These are phyloP conservation scores for Penicillium sp. DNA, from an alignment of 2,329 filamentous ascomycete genomes.

Conservation along the genomic window DNA sequence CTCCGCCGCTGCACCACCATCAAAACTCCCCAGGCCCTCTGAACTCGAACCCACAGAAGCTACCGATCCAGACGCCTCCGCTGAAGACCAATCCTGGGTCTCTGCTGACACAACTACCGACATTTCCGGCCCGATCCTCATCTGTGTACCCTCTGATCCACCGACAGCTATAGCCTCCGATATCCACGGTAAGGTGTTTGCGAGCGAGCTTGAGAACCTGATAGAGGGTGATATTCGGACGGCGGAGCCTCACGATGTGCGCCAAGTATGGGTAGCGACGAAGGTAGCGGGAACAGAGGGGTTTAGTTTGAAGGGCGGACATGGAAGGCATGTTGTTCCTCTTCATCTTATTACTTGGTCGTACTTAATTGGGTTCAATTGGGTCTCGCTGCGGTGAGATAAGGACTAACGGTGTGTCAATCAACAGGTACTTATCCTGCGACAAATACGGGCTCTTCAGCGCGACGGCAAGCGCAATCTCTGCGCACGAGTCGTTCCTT, in stretches of 20 bases:
- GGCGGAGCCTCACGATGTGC: slow-evolving; percentile 92
- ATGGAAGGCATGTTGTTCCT: slow-evolving; percentile 68
- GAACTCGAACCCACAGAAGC: not conserved
- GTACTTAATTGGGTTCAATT: not conserved
- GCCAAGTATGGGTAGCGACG: slow-evolving; percentile 94
- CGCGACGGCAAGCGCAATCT: slow-evolving; percentile 80
- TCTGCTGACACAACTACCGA: slow-evolving; percentile 76
- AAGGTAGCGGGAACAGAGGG: slow-evolving; percentile 79
- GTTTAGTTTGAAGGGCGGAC: slow-evolving; percentile 86
- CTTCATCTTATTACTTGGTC: not conserved
- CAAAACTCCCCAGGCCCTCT: slow-evolving; percentile 25
- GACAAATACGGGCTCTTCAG: slow-evolving; percentile 81
- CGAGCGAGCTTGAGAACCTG: slow-evolving; percentile 82
- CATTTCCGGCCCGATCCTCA: slow-evolving; percentile 78
- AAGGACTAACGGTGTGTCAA: not conserved
- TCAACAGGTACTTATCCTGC: slow-evolving; percentile 75
- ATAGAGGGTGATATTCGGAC: slow-evolving; percentile 80
- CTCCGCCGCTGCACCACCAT: slow-evolving; percentile 22
- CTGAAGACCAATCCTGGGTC: slow-evolving; percentile 87
- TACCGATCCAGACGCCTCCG: slow-evolving; percentile 28
- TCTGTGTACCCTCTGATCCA: slow-evolving; percentile 77
- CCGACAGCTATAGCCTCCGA: slow-evolving; percentile 83
- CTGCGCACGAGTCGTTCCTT: slow-evolving; percentile 79
- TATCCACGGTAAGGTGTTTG: slow-evolving; percentile 83
- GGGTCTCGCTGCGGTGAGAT: not conserved